These are phyloP conservation scores for Secale cereale DNA, from an alignment of 176 grass and related monocot genomes.

Conservation along the genomic window DNA sequence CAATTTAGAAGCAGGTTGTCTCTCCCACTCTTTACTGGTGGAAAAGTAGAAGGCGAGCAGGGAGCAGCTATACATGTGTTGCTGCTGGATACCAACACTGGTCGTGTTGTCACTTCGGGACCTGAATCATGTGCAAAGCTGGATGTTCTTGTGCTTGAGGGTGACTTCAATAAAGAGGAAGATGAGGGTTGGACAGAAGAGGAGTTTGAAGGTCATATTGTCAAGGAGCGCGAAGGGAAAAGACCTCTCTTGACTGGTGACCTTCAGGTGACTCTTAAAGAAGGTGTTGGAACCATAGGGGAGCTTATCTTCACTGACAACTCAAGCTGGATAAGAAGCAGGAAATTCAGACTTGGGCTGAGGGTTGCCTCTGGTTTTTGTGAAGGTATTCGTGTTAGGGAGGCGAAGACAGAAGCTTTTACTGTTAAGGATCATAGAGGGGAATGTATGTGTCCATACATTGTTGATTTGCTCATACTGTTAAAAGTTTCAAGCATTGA, in stretches of 20 bases:
- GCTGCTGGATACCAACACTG: slow-evolving; percentile 64
- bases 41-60: slow-evolving; percentile 94
- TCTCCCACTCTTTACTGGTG: slow-evolving; percentile 86
- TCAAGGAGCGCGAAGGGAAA: slow-evolving; percentile 94
- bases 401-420: slow-evolving; percentile 92
- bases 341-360: slow-evolving; percentile 86
- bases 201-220: slow-evolving; percentile 71
- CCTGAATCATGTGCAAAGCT: slow-evolving; percentile 79
- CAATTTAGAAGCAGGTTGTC: slow-evolving; percentile 64
- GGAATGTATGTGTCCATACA: slow-evolving; percentile 52
- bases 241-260: slow-evolving; percentile 91
- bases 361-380: slow-evolving; percentile 64
- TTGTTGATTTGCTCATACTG: slow-evolving; percentile 16
- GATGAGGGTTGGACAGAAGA: slow-evolving; percentile 87
- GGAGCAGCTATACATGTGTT: slow-evolving; percentile 88
- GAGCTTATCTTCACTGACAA: slow-evolving; percentile 94
- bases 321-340: slow-evolving; percentile 96
- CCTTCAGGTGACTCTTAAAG: slow-evolving; percentile 82
- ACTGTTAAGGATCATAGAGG: slow-evolving; percentile 92
- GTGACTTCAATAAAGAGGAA: slow-evolving; percentile 87
- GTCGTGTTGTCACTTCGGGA: slow-evolving; percentile 56
- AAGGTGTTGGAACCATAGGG: slow-evolving; percentile 89
- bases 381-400: slow-evolving; percentile 75
- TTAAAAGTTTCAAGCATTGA: slow-evolving; percentile 15
- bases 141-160: slow-evolving; percentile 87